Conservation (phyloP, 768 basidiomycete species). For the Flagelloscypha sp. region DNA sequence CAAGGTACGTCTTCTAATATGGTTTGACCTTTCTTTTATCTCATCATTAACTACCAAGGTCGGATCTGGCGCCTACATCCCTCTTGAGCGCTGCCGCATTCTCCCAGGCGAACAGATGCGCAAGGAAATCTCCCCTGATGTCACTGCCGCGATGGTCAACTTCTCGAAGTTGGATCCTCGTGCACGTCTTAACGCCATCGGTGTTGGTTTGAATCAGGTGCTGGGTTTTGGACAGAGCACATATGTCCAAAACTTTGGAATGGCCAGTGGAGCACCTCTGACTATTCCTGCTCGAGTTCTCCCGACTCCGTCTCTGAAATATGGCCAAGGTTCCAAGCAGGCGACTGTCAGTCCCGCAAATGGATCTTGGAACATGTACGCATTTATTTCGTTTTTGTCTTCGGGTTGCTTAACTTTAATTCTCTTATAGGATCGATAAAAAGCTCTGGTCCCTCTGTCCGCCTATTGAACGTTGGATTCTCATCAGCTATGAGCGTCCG, state of each 20-base stretch:
- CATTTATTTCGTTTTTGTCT: slow-evolving; percentile 2
- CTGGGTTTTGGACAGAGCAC: slow-evolving; percentile 34
- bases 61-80: slow-evolving; percentile 51
- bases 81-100: slow-evolving; percentile 60
- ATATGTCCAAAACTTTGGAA: slow-evolving; percentile 34
- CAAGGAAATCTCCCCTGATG: slow-evolving; percentile 62
- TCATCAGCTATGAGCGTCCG: slow-evolving; percentile 42
- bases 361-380: slow-evolving; percentile 48
- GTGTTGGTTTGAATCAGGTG: slow-evolving; percentile 38
- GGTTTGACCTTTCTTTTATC: slow-evolving; percentile 2
- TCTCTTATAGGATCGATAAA: slow-evolving; percentile 35
- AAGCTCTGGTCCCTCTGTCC: slow-evolving; percentile 35
- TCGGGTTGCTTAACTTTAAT: not conserved
- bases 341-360: slow-evolving; percentile 31
- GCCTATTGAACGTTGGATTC: slow-evolving; percentile 35
- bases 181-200: slow-evolving; percentile 49
- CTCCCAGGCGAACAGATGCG: slow-evolving; percentile 61
- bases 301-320: slow-evolving; percentile 38
- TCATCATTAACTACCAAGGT: slow-evolving; percentile 30
- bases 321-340: slow-evolving; percentile 34
- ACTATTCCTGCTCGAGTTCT: slow-evolving; percentile 38
- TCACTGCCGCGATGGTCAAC: slow-evolving; percentile 50
- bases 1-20: slow-evolving; percentile 30
- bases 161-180: slow-evolving; percentile 61
- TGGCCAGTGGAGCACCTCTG: slow-evolving; percentile 22